Evolutionary conservation across 75 land plant species (phyloP), one percentile per base, ranked within the genome.

Genomic region (Azolla pinnata): DNA sequence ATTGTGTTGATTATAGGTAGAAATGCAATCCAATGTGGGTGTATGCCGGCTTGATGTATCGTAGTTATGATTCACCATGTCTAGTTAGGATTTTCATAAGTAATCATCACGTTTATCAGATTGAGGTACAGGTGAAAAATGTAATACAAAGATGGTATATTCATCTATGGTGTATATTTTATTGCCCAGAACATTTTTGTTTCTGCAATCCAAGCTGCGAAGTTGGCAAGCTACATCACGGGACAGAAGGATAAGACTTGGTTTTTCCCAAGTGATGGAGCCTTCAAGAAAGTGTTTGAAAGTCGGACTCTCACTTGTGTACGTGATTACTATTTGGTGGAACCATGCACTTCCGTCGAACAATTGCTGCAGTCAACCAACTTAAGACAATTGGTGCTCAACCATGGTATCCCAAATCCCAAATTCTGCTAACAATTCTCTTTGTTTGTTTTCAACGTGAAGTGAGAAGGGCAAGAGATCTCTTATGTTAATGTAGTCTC

Each of bases 231-330:
- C 40, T 5, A 12, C 40, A 5, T 35, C 5, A 5, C 40, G 5
- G 12, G 12, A 5, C 10, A 5, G 5, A 12, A 35, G 12, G 10
- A 35, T 35, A 35, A 56, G 38, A 64, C 66, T 14, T 3, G 54
- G 23, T 64, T 54, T 34, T 61, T 61, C 29, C 66, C 66, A 32
- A 64, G 29, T 29, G 31, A 64, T 42, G 29, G 33, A 23, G 66
- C 66, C 20, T 27, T 64, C 25, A 28, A 64, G 66, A 20, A 19
- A 5, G 62, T 20, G 12, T 55, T 64, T n/a, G 20, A 30, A 24
- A 56, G 55, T 17, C 19, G 19, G 19, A 17, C 35, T 28, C 38
- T 64, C 26, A 49, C 10, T 20, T 65, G 67, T 31, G 63, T 57
- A 26, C 32, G 27, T 26, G 45, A 57, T 44, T 28, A n/a, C 63